These are phyloP conservation scores for Hygrophorus pudorinus DNA, from an alignment of 768 basidiomycete species.

Conservation along the genomic window DNA sequence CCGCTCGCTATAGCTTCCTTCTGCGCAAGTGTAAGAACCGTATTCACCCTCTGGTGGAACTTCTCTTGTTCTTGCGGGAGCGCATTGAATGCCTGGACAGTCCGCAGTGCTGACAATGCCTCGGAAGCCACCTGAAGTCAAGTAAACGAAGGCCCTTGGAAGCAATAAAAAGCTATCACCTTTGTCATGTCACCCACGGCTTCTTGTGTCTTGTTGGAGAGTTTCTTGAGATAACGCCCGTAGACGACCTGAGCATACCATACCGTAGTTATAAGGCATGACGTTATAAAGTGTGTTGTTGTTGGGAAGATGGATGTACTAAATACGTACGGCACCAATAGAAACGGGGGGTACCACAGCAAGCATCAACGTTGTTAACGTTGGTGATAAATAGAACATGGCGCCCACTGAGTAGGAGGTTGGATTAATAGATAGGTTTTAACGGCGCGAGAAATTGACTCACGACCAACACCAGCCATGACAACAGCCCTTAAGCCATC, in stretches of 20 bases:
- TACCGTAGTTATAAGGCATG: conserved; percentile 1
- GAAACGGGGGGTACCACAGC: conserved; percentile 84
- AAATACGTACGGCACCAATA: conserved; percentile 58
- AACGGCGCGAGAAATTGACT: conserved; percentile 19
- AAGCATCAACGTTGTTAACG: conserved; percentile 86
- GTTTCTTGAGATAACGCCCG: conserved; percentile 85
- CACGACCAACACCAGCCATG: conserved; percentile 90
- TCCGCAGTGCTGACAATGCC: conserved; percentile 76
- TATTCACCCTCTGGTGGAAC: conserved; percentile 57
- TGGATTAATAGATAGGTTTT: neutral
- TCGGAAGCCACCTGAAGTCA: conserved; percentile 69
- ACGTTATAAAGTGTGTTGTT: neutral
- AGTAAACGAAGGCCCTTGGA: neutral
- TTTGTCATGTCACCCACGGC: conserved; percentile 94
- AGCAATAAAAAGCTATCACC: conserved; percentile 15
- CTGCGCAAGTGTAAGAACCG: conserved; percentile 64
- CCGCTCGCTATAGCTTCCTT: conserved; percentile 87
- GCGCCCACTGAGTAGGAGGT: conserved; percentile 54
- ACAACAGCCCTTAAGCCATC: conserved; percentile 78
- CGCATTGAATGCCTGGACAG: conserved; percentile 89
- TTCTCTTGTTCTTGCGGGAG: conserved; percentile 63
- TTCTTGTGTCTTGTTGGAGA: conserved; percentile 89
- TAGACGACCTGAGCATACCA: conserved; percentile 69
- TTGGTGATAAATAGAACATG: conserved; percentile 90
- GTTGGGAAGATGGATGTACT: no score